Base-by-base conservation (phyloP, 257 asterid genomes). In the Solanum neorickii region DNA sequence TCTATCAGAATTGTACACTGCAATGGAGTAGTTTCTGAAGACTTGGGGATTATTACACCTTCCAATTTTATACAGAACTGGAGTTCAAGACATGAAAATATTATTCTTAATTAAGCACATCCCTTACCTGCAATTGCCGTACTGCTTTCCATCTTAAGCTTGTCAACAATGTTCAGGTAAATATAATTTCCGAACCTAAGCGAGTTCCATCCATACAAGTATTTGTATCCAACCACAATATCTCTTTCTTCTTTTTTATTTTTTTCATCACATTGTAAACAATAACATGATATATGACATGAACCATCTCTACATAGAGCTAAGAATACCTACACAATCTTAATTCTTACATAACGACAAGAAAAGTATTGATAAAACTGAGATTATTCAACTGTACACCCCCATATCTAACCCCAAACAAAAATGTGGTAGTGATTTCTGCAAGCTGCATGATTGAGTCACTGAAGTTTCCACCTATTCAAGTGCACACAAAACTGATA, bases 311-410 rank as follows among this genome's bases (percentile, higher is more conserved):
- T 9, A 15, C 42, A 21, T 74, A 37, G 29, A 23, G 18, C 49
- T 75, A 41, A 44, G 5, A 14, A 44, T n/a, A 44, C 25, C 62
- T 20, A 44, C 37, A 47, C 83, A 44, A 12, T 60, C 68, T 60
- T 60, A 60, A 60, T 60, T 77, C 60, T 77, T 77, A 44, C 37
- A 42, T 25, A n/a, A 33, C 62, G 9, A 77, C 62, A 77, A 77
- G 39, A 77, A 25, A 77, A 44, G 62, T 25, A n/a, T 25, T 42
- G 35, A 77, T 77, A 31, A 44, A 76, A 5, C 82, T 31, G 52
- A 49, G 77, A 77, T 87, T 76, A 89, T 87, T 87, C 72, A 89
- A 72, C 86, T 77, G 86, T 89, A 69, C 91, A 41, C 84, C 82
- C 83, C 86, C 49, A 62, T 41, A 66, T 18, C 52, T 87, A 77